These are phyloP conservation scores for Candida sanyaensis DNA, from an alignment of 1,139 yeast genomes.

Conservation along the genomic window DNA sequence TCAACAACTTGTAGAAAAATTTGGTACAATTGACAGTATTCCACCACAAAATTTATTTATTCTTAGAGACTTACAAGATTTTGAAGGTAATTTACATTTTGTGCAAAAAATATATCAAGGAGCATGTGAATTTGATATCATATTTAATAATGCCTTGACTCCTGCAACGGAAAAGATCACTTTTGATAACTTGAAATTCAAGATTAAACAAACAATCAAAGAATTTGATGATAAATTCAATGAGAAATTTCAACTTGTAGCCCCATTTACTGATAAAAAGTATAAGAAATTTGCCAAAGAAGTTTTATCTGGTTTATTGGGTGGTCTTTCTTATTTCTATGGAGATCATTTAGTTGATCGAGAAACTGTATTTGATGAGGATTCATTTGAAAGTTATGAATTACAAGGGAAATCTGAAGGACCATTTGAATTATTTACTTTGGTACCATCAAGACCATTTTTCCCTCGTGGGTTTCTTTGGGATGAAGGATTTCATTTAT, in stretches of 20 bases:
- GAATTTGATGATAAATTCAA: constrained; percentile 59
- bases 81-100: constrained; percentile 77
- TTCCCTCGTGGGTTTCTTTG: constrained; percentile 97
- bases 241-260: constrained; percentile 50
- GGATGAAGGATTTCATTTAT: constrained; percentile 97
- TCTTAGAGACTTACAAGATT: constrained; percentile 59
- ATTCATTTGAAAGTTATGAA: constrained; percentile 55
- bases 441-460: constrained; percentile 91
- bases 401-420: constrained; percentile 61
- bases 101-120: constrained; percentile 78
- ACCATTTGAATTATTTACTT: constrained; percentile 70
- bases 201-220: constrained; percentile 36
- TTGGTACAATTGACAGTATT: constrained; percentile 28
- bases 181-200: constrained; percentile 38
- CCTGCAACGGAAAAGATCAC: constrained; percentile 42
- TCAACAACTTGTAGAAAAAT: constrained; percentile 41
- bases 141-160: constrained; percentile 53
- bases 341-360: constrained; percentile 90
- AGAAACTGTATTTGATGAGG: constrained; percentile 65
- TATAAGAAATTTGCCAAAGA: constrained; percentile 70
- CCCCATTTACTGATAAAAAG: constrained; percentile 53
- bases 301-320: constrained; percentile 77
- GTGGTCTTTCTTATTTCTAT: constrained; percentile 86
- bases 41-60: constrained; percentile 56
- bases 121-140: constrained; percentile 72